A percentile compares a stretch with the other conserved stretches of the same genome.
These are phyloP conservation scores for Ustilago crameri DNA, from an alignment of 1,284 basidiomycete genomes.

Conservation along the genomic window DNA sequence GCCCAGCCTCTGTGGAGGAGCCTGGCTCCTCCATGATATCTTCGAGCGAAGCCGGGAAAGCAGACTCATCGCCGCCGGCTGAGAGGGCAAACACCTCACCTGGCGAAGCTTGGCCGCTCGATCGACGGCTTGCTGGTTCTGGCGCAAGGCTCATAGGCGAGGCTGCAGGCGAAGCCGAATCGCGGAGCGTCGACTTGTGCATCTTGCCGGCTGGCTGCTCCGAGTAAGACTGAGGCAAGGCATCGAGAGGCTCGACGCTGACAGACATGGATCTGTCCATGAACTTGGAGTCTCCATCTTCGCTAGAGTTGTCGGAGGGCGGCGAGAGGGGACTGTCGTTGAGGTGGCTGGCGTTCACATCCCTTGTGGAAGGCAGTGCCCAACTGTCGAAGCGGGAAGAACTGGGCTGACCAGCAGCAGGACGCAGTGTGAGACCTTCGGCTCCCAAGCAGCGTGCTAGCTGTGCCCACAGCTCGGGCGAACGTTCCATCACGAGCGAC, in stretches of 20 bases:
- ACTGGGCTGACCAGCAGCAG: slow-evolving; percentile 6
- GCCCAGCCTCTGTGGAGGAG: background rate
- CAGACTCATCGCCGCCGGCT: slow-evolving; percentile 12
- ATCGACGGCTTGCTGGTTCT: slow-evolving; percentile 2
- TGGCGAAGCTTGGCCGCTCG: slow-evolving; percentile 7
- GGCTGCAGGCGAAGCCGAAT: slow-evolving; percentile 2
- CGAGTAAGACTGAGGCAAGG: slow-evolving; percentile 27
- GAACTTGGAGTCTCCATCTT: slow-evolving; percentile 9
- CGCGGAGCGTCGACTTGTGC: slow-evolving; percentile 23
- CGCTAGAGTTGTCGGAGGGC: slow-evolving; percentile 21
- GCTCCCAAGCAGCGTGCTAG: slow-evolving; percentile 46
- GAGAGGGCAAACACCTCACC: slow-evolving; percentile 23
- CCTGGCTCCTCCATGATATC: slow-evolving; percentile 47
- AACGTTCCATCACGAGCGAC: slow-evolving; percentile 41
- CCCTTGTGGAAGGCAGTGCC: slow-evolving; percentile 21
- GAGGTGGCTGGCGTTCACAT: slow-evolving; percentile 7
- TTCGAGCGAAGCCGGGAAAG: slow-evolving; percentile 22
- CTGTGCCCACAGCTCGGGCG: slow-evolving; percentile 39
- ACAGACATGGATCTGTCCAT: slow-evolving; percentile 13
- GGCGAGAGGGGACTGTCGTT: slow-evolving; percentile 21
- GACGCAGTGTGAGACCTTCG: slow-evolving; percentile 23
- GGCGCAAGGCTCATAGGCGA: slow-evolving; percentile 2
- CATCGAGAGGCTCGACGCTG: slow-evolving; percentile 31
- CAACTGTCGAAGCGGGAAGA: slow-evolving; percentile 45
- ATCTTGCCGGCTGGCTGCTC: slow-evolving; percentile 32